Conservation (phyloP, 768 basidiomycete species). For the Rhizopogon vesiculosus region DNA sequence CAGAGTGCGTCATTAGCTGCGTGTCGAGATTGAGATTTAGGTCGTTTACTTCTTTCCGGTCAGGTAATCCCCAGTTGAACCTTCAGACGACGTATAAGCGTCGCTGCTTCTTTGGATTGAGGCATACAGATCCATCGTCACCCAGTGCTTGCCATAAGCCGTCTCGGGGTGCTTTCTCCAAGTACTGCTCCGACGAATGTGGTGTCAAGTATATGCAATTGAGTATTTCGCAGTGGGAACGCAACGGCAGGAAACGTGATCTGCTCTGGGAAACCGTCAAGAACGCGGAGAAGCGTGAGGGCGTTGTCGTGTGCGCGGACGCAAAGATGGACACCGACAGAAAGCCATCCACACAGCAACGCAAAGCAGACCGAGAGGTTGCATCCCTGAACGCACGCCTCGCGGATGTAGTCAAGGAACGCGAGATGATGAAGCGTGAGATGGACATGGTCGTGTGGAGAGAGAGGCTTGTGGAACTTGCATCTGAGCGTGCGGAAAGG, state of each 20-base stretch:
- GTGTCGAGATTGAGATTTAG: neutral
- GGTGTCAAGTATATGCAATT: conserved; percentile 69
- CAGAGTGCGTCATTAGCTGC: conserved; percentile 47
- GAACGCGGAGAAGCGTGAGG: conserved; percentile 64
- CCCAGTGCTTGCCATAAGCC: conserved; percentile 74
- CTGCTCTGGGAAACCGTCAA: conserved; percentile 74
- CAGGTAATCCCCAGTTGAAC: conserved; percentile 56
- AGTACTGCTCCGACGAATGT: conserved; percentile 90
- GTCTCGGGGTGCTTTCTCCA: conserved; percentile 77
- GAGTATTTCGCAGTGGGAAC: conserved; percentile 58
- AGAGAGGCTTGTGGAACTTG: conserved; percentile 62
- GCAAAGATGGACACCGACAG: conserved; percentile 19
- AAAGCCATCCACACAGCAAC: conserved; percentile 29
- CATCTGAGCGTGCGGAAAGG: conserved; percentile 59
- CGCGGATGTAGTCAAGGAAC: conserved; percentile 51
- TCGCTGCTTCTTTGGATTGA: conserved; percentile 69
- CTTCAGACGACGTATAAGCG: conserved; percentile 76
- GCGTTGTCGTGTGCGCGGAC: conserved; percentile 50
- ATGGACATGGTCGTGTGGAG: conserved; percentile 70
- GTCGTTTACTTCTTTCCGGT: neutral
- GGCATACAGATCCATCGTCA: conserved; percentile 57
- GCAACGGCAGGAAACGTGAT: conserved; percentile 57
- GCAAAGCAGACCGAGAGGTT: conserved; percentile 53
- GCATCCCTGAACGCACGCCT: conserved; percentile 49
- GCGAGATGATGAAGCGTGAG: conserved; percentile 62